Evolutionary conservation across 495 filamentous ascomycete genomes (phyloP).

Genomic region (Neurospora africana): DNA sequence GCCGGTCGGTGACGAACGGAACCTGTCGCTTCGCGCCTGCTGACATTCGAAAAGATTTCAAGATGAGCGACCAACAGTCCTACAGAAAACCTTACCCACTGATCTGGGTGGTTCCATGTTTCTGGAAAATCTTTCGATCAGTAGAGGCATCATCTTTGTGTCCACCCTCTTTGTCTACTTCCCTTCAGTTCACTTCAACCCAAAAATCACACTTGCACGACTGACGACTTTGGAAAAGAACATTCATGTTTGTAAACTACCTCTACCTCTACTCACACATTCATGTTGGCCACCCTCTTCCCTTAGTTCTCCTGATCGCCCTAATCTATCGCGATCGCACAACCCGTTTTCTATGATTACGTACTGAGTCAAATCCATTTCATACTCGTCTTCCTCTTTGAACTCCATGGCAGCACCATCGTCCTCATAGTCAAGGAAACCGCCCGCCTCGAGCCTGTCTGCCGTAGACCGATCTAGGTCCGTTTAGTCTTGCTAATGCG

Average conservation of each 20-base stretch:
- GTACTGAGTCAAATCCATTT: constrained; percentile 57
- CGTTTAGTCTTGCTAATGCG: too few species aligned
- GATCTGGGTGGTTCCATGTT: too few species aligned
- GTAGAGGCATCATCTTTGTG: too few species aligned
- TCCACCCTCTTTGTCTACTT: too few species aligned
- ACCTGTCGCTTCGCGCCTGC: background rate
- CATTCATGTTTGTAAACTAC: too few species aligned
- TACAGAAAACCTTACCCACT: too few species aligned
- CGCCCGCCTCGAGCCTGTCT: constrained; percentile 33
- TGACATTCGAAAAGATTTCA: background rate
- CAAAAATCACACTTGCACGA: accelerated
- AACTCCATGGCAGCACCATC: constrained; percentile 55
- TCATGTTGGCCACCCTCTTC: background rate
- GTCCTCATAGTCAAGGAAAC: constrained; percentile 63
- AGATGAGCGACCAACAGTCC: too few species aligned
- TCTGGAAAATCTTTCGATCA: too few species aligned
- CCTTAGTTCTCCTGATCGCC: background rate
- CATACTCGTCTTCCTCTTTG: constrained; percentile 87
- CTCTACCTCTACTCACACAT: too few species aligned
- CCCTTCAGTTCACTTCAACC: too few species aligned
- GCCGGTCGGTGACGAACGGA: background rate
- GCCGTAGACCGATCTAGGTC: too few species aligned
- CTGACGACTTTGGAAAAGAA: too few species aligned
- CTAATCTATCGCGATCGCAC: background rate
- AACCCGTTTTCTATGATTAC: constrained; percentile 8